phyloP scores from a whole-genome alignment of 176 grass and related monocot genomes.

The Bolboschoenus planiculmis region DNA sequence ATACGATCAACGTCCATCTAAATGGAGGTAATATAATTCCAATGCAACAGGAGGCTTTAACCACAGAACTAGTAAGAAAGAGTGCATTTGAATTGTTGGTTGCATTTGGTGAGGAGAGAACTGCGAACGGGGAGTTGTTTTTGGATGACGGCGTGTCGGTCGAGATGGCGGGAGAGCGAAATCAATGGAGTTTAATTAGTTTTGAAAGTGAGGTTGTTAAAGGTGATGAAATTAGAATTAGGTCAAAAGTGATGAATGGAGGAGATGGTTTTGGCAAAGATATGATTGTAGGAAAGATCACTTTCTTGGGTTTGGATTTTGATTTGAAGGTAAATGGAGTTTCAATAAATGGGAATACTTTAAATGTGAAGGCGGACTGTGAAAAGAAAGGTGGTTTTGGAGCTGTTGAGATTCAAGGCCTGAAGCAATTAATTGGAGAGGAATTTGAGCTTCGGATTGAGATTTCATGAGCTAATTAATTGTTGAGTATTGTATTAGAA shows the following conservation, averaged over 20 bases:
- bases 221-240: slow-evolving; percentile 16
- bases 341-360: slow-evolving; percentile 7
- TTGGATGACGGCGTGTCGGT: slow-evolving; percentile 57
- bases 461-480: slow-evolving; percentile 3
- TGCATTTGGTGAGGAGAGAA: slow-evolving; percentile 31
- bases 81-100: slow-evolving; percentile 54
- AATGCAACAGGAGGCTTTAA: slow-evolving; percentile 39
- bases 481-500: background rate
- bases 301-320: slow-evolving; percentile 47
- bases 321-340: slow-evolving; percentile 27
- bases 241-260: slow-evolving; percentile 49
- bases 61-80: slow-evolving; percentile 28
- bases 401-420: slow-evolving; percentile 27
- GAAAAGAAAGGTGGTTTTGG: slow-evolving; percentile 12
- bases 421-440: slow-evolving; percentile 42
- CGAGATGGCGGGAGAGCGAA: slow-evolving; percentile 44
- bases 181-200: slow-evolving; percentile 38
- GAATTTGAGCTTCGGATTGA: slow-evolving; percentile 57
- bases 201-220: slow-evolving; percentile 25
- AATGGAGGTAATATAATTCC: slow-evolving; percentile 46
- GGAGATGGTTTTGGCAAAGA: slow-evolving; percentile 28
- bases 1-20: slow-evolving; percentile 60
- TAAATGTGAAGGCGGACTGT: background rate
- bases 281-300: slow-evolving; percentile 43
- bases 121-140: slow-evolving; percentile 48